These are phyloP conservation scores for Drechslerella dactyloides DNA, from an alignment of 2,329 filamentous ascomycete genomes.

Conservation along the genomic window DNA sequence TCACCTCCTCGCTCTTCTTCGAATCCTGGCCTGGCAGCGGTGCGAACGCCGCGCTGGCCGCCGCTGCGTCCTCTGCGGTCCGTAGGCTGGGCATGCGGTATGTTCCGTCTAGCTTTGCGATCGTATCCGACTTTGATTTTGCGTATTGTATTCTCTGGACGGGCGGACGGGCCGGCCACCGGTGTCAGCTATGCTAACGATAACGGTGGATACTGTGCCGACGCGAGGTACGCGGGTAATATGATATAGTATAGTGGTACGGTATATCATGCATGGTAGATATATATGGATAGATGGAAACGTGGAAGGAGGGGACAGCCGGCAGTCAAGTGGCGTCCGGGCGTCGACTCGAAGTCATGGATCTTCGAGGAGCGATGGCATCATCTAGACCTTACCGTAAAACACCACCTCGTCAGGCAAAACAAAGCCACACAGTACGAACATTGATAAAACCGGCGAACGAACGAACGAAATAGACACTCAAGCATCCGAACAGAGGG, in stretches of 20 bases:
- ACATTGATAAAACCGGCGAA: not conserved
- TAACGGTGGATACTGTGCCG: too few species aligned
- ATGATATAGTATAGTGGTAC: too few species aligned
- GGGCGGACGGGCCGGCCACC: not conserved
- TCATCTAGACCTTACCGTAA: not conserved
- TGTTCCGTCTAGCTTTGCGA: constrained; percentile 90
- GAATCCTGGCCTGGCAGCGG: constrained; percentile 54
- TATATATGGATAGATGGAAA: constrained; percentile 1
- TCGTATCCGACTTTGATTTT: constrained; percentile 83
- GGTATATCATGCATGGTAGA: too few species aligned
- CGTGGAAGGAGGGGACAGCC: constrained; percentile 15
- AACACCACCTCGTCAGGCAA: constrained; percentile 9
- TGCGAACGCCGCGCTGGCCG: constrained; percentile 59
- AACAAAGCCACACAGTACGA: constrained; percentile 1
- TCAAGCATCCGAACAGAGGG: not conserved
- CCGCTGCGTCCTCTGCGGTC: constrained; percentile 15
- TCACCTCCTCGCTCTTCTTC: constrained; percentile 56
- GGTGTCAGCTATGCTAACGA: constrained; percentile 36
- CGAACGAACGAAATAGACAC: too few species aligned
- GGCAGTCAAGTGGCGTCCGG: constrained; percentile 14
- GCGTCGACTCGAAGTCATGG: constrained; percentile 49
- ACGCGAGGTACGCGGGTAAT: too few species aligned
- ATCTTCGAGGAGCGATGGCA: constrained; percentile 44
- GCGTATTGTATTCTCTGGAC: constrained; percentile 85
- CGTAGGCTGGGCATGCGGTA: constrained; percentile 66